Base-by-base conservation (phyloP, 345 rosid species). In the Gossypium longicalyx region DNA sequence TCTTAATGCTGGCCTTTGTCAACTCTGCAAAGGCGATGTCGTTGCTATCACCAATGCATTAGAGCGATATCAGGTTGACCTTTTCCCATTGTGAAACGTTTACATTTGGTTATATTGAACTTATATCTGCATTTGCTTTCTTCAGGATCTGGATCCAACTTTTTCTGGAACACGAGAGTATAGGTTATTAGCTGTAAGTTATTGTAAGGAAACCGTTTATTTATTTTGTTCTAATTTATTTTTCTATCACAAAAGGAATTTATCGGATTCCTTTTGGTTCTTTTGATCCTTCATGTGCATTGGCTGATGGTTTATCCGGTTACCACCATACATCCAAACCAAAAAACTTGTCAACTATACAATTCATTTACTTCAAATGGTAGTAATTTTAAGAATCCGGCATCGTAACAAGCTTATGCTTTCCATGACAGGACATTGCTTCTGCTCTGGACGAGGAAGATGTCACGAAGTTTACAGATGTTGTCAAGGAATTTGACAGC, bases 1-100 rank as follows among this genome's bases (percentile, higher is more conserved):
- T 83, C 95, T 94, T 70, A 94, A 87, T 84, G 98, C 98, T 77
- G 98, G 98, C 76, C 74, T 94, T 80, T 92, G 98, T 82, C 97
- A 92, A 77, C 92, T 94, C 68, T 92, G 98, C 89, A 91, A 91
- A 83, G 92, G 88, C 4, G 98, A 94, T 78, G 85, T 87, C 77
- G 89, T 92, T 87, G 87, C 98, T 74, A 88, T 94, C 74, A 83
- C 85, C 23, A 94, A 92, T 81, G 98, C 98, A 2, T 86, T 94
- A 63, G 98, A 94, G 83, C 83, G 82, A 76, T 94, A 94, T 77
- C 95, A 92, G 98, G 98, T 94, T 65, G 72, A 52, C 23, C 27
- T 61, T 77, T 72, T 78, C 19, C 17, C 53, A 62, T 62, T 45
- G 45, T 22, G 34, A 34, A 27, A 20, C 29, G 51, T 49, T 11